phyloP scores from a whole-genome alignment of 192 early-diverging fungal species.

The Linderina pennispora region DNA sequence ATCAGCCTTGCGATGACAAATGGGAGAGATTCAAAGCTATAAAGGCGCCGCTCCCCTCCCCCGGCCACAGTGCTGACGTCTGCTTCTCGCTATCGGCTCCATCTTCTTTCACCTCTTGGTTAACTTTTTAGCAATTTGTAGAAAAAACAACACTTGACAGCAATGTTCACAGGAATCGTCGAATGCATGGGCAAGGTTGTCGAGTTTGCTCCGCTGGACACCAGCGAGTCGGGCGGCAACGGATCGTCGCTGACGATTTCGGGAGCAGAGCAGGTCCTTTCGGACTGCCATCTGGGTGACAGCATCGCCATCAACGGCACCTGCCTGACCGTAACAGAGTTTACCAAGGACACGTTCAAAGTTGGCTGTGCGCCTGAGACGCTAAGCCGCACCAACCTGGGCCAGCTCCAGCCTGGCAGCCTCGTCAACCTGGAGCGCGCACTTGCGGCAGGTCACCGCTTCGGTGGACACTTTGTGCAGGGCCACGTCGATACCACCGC shows the following conservation, averaged over 20 bases:
- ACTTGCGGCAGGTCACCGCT: conserved; percentile 75
- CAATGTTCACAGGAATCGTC: conserved; percentile 98
- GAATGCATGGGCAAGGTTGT: conserved; percentile 81
- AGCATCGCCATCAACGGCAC: conserved; percentile 92
- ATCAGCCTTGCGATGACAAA: no score
- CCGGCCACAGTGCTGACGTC: no score
- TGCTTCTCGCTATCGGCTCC: no score
- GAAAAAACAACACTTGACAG: not conserved
- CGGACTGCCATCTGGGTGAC: conserved; percentile 88
- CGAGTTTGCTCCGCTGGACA: conserved; percentile 63
- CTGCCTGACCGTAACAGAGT: conserved; percentile 96
- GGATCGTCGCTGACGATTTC: conserved; percentile 82
- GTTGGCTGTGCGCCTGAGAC: conserved; percentile 93
- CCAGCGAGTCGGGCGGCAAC: conserved; percentile 69
- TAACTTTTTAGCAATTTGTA: no score
- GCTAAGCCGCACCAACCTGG: conserved; percentile 86
- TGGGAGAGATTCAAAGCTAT: no score
- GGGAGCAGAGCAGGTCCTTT: conserved; percentile 62
- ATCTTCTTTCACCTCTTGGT: no score
- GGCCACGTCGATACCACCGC: conserved; percentile 92
- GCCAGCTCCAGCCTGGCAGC: conserved; percentile 63
- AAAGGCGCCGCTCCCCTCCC: no score
- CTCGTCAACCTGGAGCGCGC: conserved; percentile 94
- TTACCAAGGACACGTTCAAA: conserved; percentile 75
- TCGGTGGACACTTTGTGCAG: conserved; percentile 97